A percentile compares a stretch with the other conserved stretches of the same genome.
Conservation (phyloP, 140 eudicot genomes). For the Flaveria floridana region DNA sequence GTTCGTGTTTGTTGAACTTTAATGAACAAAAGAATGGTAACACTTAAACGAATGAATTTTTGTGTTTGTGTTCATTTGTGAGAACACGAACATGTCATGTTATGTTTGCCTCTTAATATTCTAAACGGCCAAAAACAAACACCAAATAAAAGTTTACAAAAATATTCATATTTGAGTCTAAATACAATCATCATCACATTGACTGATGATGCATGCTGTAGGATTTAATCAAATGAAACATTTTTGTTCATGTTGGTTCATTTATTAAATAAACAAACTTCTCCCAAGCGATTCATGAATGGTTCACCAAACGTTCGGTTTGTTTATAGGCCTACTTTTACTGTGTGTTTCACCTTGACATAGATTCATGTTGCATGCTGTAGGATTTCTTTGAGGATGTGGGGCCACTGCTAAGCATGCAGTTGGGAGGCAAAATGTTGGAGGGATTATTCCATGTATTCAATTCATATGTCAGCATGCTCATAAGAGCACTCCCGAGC, state of each 20-base stretch:
- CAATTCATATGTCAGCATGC: constrained; percentile 68
- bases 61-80: neutral
- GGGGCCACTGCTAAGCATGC: constrained; percentile 92
- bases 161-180: neutral
- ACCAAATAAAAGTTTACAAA: neutral
- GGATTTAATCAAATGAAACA: too few relatives aligned
- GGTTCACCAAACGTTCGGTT: neutral
- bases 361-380: constrained; percentile 7
- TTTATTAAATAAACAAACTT: neutral
- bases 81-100: neutral
- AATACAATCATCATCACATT: constrained; percentile 8
- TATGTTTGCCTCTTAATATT: neutral
- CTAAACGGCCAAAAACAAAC: neutral
- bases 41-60: neutral
- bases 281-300: neutral
- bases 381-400: constrained; percentile 98
- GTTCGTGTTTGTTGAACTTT: neutral
- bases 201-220: too few relatives aligned
- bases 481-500: constrained; percentile 90
- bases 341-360: constrained; percentile 1
- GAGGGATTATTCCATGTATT: constrained; percentile 88
- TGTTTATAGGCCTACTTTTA: neutral
- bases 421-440: constrained; percentile 85
- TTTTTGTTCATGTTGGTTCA: neutral
- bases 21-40: neutral